Percentiles rank a stretch among this genome's conserved stretches.
Evolutionary conservation across 768 basidiomycete genomes (phyloP).

Genomic region (Psilocybe azurescens): DNA sequence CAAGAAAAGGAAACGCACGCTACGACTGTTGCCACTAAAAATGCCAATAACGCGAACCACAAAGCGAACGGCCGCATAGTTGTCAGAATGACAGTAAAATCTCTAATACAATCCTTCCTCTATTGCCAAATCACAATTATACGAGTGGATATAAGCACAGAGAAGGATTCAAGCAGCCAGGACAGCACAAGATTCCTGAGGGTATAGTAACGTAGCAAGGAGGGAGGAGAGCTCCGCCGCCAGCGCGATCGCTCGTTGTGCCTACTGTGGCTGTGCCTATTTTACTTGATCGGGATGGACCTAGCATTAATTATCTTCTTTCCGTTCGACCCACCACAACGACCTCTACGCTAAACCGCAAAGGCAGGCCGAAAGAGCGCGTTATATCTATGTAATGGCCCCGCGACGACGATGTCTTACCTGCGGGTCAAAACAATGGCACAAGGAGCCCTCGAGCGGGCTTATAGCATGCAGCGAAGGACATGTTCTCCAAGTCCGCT

Average conservation of each 20-base stretch:
- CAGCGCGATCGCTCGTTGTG: neutral
- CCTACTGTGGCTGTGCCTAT: slow-evolving; percentile 25
- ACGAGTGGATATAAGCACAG: neutral
- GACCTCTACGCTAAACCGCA: neutral
- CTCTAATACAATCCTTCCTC: neutral
- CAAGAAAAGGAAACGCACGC: slow-evolving; percentile 54
- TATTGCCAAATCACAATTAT: neutral
- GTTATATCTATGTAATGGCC: slow-evolving; percentile 48
- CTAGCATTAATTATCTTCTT: neutral
- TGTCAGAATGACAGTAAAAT: neutral
- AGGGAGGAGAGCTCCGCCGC: neutral
- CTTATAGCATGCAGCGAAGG: slow-evolving; percentile 89
- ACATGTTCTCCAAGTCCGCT: slow-evolving; percentile 81
- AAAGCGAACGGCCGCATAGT: slow-evolving; percentile 55
- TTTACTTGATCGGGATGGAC: slow-evolving; percentile 7
- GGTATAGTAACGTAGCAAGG: neutral
- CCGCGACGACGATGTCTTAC: slow-evolving; percentile 70
- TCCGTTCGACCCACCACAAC: neutral
- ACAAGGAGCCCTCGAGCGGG: slow-evolving; percentile 83
- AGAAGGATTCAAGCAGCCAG: neutral
- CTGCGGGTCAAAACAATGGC: slow-evolving; percentile 88
- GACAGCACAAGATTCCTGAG: neutral
- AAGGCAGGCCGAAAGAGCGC: too few species aligned
- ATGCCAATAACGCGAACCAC: slow-evolving; percentile 52
- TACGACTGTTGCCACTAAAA: slow-evolving; percentile 55